These are phyloP conservation scores for Chlorencoelia australis DNA, from an alignment of 2,329 filamentous ascomycete species.

Conservation along the genomic window DNA sequence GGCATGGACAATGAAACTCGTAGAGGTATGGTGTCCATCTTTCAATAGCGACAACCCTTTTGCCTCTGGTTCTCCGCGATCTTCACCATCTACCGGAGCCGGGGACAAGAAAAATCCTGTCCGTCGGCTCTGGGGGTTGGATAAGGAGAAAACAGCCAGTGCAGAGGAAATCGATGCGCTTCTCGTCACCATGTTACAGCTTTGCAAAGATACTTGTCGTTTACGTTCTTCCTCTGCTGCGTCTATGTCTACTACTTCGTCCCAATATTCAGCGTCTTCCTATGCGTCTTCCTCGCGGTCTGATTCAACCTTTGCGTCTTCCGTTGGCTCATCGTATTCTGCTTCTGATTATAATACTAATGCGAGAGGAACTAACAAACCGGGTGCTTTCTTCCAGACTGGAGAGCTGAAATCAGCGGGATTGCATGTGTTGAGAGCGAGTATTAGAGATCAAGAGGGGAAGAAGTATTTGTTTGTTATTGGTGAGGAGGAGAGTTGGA, in stretches of 20 bases:
- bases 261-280: slow-evolving; percentile 30
- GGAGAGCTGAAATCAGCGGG: slow-evolving; percentile 46
- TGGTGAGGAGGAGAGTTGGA: slow-evolving; percentile 57
- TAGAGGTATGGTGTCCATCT: slow-evolving; percentile 79
- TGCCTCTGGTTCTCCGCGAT: slow-evolving; percentile 22
- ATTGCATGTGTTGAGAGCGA: slow-evolving; percentile 53
- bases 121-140: slow-evolving; percentile 30
- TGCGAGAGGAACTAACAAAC: slow-evolving; percentile 11
- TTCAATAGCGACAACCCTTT: slow-evolving; percentile 36
- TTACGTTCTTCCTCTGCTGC: slow-evolving; percentile 33
- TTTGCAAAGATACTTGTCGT: slow-evolving; percentile 56
- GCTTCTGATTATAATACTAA: slow-evolving; percentile 6
- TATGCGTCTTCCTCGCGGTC: slow-evolving; percentile 19
- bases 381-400: slow-evolving; percentile 31
- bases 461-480: slow-evolving; percentile 58
- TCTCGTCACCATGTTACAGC: slow-evolving; percentile 49
- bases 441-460: slow-evolving; percentile 54
- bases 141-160: slow-evolving; percentile 30
- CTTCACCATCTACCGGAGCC: slow-evolving; percentile 14
- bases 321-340: slow-evolving; percentile 18
- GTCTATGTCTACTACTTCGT: slow-evolving; percentile 29
- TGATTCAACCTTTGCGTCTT: slow-evolving; percentile 23
- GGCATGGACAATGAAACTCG: slow-evolving; percentile 88
- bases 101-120: slow-evolving; percentile 21
- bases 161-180: slow-evolving; percentile 59